Evolutionary conservation across 805 yeast genomes (phyloP).

Genomic region (Lipomyces mesembrius): DNA sequence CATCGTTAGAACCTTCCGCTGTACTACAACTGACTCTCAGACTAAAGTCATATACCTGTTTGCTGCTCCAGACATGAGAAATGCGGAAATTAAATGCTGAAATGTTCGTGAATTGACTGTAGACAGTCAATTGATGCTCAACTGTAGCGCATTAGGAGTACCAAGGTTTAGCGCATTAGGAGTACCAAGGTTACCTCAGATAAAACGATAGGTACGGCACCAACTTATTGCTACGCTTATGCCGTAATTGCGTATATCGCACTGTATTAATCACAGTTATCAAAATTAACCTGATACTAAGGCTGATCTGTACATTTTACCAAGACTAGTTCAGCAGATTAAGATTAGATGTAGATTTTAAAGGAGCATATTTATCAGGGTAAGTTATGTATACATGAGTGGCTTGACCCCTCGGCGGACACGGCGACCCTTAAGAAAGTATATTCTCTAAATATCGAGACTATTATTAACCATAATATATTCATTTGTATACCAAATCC

Average conservation of each 20-base stretch:
- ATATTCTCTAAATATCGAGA: too few species aligned
- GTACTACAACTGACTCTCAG: not conserved
- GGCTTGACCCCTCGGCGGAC: too few species aligned
- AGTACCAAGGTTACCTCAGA: not conserved
- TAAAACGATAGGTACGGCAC: not conserved
- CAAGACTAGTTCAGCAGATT: too few species aligned
- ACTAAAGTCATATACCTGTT: constrained; percentile 26
- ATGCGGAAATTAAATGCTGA: not conserved
- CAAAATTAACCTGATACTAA: too few species aligned
- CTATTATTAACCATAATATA: not conserved
- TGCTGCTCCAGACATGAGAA: constrained; percentile 35
- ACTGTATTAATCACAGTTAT: too few species aligned
- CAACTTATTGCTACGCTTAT: not conserved
- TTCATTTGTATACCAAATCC: not conserved
- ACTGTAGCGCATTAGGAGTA: not conserved
- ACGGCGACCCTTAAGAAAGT: too few species aligned
- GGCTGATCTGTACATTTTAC: too few species aligned
- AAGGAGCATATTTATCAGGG: too few species aligned
- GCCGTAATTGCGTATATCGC: not conserved
- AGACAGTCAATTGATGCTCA: not conserved
- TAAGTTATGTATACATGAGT: too few species aligned
- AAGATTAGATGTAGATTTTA: too few species aligned
- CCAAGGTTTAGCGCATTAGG: not conserved
- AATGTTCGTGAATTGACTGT: not conserved
- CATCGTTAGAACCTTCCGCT: not conserved